Percentiles rank a stretch among this genome's conserved stretches.
Conservation (phyloP, 768 basidiomycete genomes). For the Termitomyces sp. region DNA sequence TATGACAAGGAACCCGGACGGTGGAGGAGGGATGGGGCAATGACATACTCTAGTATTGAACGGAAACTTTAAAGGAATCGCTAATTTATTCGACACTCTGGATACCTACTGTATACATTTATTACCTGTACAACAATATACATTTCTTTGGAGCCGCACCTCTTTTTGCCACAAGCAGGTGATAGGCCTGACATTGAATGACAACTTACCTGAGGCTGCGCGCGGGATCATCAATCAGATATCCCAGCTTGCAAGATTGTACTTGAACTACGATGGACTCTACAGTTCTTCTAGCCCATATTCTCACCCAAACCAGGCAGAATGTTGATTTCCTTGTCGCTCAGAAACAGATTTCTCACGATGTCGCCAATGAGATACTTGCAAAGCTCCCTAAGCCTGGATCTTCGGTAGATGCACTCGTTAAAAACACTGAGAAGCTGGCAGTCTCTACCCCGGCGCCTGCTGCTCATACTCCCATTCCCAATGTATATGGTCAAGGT, state of each 20-base stretch:
- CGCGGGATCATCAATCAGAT: no score
- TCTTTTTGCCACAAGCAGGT: no score
- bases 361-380: conserved; percentile 41
- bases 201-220: background rate
- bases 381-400: conserved; percentile 28
- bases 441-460: background rate
- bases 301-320: conserved; percentile 48
- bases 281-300: conserved; percentile 28
- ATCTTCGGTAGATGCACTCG: background rate
- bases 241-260: background rate
- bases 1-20: conserved; percentile 27
- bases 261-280: conserved; percentile 8
- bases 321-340: conserved; percentile 50
- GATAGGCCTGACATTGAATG: background rate
- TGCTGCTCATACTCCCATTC: conserved; percentile 5
- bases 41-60: background rate
- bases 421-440: conserved; percentile 5
- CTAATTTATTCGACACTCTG: conserved; percentile 4
- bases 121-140: background rate
- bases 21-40: conserved; percentile 10
- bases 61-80: background rate
- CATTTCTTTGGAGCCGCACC: no score
- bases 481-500: background rate
- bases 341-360: conserved; percentile 38
- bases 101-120: conserved; percentile 4